Evolutionary conservation across 495 filamentous ascomycete species (phyloP).

Genomic region (Xylaria curta): DNA sequence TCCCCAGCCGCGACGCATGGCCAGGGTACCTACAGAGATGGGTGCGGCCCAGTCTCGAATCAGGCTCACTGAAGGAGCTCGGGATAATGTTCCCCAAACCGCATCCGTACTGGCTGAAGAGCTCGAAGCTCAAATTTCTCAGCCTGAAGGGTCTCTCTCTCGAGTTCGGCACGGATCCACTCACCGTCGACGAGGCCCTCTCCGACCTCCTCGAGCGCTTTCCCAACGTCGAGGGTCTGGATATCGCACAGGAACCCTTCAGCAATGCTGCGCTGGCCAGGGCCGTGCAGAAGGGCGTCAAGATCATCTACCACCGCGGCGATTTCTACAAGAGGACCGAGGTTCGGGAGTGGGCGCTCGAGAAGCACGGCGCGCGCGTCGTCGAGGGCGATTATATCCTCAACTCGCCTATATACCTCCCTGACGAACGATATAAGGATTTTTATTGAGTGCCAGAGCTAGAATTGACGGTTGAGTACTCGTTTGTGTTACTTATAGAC

Average conservation of each 20-base stretch:
- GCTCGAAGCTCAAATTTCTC: constrained; percentile 31
- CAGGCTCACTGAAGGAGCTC: constrained; percentile 33
- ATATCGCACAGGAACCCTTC: constrained; percentile 30
- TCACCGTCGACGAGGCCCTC: constrained; percentile 19
- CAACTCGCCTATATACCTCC: constrained; percentile 25
- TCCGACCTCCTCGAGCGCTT: constrained; percentile 30
- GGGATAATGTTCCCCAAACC: constrained; percentile 26
- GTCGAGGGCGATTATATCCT: constrained; percentile 13
- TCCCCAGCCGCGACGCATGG: background rate
- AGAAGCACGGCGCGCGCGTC: constrained; percentile 24
- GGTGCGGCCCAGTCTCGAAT: constrained; percentile 35
- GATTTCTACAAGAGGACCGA: constrained; percentile 9
- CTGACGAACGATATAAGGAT: background rate
- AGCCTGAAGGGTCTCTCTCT: constrained; percentile 28
- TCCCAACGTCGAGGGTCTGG: constrained; percentile 34
- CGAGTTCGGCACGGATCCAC: background rate
- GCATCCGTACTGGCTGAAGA: constrained; percentile 30
- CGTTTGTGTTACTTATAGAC: no score
- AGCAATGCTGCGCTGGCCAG: constrained; percentile 29
- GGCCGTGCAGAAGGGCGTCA: constrained; percentile 31
- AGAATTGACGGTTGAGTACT: background rate
- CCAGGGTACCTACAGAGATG: constrained; percentile 17
- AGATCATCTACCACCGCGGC: constrained; percentile 29
- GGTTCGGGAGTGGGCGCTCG: constrained; percentile 29
- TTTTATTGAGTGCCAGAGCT: background rate